These are phyloP conservation scores for Lactarius hengduanensis DNA, from an alignment of 768 basidiomycete genomes.

Conservation along the genomic window DNA sequence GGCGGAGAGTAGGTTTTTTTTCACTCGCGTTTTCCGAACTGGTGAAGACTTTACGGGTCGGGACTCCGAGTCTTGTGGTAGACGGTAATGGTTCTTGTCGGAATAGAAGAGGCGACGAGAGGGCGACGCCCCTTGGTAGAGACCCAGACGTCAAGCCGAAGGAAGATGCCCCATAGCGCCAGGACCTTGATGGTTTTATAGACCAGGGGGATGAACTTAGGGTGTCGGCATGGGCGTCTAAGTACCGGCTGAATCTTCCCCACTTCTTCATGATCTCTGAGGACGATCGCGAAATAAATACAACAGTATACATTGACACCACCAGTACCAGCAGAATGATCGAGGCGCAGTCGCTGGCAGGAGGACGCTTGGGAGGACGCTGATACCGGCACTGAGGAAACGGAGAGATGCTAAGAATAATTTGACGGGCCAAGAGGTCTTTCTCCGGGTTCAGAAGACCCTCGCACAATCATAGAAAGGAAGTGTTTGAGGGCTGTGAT, in stretches of 20 bases:
- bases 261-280: constrained; percentile 10
- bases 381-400: neutral
- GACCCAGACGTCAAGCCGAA: neutral
- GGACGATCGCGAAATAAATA: neutral
- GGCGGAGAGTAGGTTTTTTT: neutral
- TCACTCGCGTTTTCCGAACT: neutral
- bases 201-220: neutral
- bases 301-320: constrained; percentile 4
- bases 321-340: neutral
- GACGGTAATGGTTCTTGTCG: neutral
- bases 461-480: neutral
- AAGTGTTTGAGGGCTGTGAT: neutral
- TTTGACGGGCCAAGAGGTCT: neutral
- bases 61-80: neutral
- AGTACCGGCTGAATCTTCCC: neutral
- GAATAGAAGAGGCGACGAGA: neutral
- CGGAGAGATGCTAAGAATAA: neutral
- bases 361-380: too few relatives aligned
- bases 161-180: neutral
- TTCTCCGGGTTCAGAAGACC: neutral
- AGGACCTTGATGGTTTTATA: constrained; percentile 20
- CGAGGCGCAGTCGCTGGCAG: neutral
- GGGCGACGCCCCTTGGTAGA: neutral
- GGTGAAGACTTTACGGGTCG: neutral
- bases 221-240: neutral